These are phyloP conservation scores for Smallanthus sonchifolius DNA, from an alignment of 129 eudicot genomes.

Conservation along the genomic window DNA sequence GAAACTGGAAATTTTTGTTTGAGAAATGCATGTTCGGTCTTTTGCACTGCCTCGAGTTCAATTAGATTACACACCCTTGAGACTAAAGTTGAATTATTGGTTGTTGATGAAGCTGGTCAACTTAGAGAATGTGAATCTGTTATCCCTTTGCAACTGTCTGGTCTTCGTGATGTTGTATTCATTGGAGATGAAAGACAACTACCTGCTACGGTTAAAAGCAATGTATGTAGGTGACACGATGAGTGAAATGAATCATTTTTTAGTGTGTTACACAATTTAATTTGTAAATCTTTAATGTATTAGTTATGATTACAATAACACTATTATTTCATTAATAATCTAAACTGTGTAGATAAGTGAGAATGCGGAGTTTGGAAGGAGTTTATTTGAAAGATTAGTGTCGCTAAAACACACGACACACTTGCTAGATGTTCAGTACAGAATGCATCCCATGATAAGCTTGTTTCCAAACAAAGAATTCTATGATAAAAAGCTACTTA, in stretches of 20 bases:
- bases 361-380: constrained; percentile 58
- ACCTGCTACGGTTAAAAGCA: constrained; percentile 68
- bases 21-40: constrained; percentile 45
- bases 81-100: constrained; percentile 43
- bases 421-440: constrained; percentile 65
- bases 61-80: constrained; percentile 28
- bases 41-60: constrained; percentile 75
- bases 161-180: constrained; percentile 59
- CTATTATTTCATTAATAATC: background rate
- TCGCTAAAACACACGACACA: constrained; percentile 52
- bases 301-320: background rate
- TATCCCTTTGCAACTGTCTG: constrained; percentile 58
- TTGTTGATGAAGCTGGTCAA: constrained; percentile 84
- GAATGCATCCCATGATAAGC: constrained; percentile 81
- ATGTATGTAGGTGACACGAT: constrained; percentile 34
- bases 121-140: constrained; percentile 72
- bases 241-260: too few relatives aligned
- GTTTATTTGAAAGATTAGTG: constrained; percentile 64
- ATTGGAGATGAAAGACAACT: constrained; percentile 78
- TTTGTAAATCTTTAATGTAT: too few relatives aligned
- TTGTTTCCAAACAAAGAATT: constrained; percentile 56
- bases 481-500: constrained; percentile 34
- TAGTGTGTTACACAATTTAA: too few relatives aligned
- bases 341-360: constrained; percentile 34
- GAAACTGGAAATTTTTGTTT: constrained; percentile 49